Evolutionary conservation across 2,329 filamentous ascomycete genomes (phyloP).

Genomic region (Calonectria leucothoes): DNA sequence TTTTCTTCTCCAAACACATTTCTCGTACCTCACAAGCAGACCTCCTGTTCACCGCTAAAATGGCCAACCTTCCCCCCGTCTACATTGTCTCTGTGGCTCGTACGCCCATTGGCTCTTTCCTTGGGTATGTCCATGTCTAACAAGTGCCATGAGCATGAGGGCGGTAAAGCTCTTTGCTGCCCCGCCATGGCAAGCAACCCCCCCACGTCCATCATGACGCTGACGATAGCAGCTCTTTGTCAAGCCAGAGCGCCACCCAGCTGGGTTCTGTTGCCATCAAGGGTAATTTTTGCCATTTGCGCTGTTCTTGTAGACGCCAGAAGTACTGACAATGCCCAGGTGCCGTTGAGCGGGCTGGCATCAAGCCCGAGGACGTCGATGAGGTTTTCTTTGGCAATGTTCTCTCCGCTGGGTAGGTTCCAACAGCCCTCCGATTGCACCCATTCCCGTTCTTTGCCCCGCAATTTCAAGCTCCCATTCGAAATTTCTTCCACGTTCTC

Average conservation of each 20-base stretch:
- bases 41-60: slow-evolving; percentile 54
- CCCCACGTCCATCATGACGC: slow-evolving; percentile 15
- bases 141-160: slow-evolving; percentile 15
- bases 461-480: slow-evolving; percentile 11
- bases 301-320: neutral
- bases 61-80: slow-evolving; percentile 86
- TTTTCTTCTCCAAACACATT: slow-evolving; percentile 16
- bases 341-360: slow-evolving; percentile 86
- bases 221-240: slow-evolving; percentile 76
- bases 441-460: neutral
- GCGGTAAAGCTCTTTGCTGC: slow-evolving; percentile 13
- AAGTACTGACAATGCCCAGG: slow-evolving; percentile 51
- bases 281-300: slow-evolving; percentile 64
- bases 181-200: slow-evolving; percentile 7
- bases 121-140: slow-evolving; percentile 76
- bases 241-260: slow-evolving; percentile 86
- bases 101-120: slow-evolving; percentile 93
- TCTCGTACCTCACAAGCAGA: neutral
- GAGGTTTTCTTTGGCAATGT: slow-evolving; percentile 99
- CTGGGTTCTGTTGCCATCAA: slow-evolving; percentile 94
- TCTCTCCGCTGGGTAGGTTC: slow-evolving; percentile 86
- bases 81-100: slow-evolving; percentile 95
- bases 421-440: slow-evolving; percentile 12
- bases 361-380: slow-evolving; percentile 91
- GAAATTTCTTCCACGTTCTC: neutral